These are phyloP conservation scores for Thalassiosira allenii DNA, from an alignment of 352 stramenopile genomes.

Conservation along the genomic window DNA sequence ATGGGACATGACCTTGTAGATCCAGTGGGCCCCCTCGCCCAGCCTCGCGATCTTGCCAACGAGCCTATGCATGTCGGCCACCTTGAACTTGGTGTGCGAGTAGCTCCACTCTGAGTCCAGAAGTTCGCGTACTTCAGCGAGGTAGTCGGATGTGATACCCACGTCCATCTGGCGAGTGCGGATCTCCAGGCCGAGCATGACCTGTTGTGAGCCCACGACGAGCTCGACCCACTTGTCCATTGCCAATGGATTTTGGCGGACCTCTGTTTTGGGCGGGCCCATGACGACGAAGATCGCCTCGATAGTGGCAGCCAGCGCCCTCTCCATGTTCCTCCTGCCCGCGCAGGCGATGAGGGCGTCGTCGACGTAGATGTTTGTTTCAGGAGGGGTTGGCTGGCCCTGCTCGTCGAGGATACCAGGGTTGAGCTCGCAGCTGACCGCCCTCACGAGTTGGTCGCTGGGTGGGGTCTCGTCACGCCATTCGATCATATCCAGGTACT, in stretches of 20 bases:
- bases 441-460: background rate
- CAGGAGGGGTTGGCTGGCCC: background rate
- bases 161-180: slow-evolving; percentile 17
- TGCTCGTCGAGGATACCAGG: background rate
- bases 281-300: slow-evolving; percentile 53
- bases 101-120: background rate
- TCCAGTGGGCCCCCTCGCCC: slow-evolving; percentile 1
- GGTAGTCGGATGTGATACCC: slow-evolving; percentile 23
- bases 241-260: slow-evolving; percentile 22
- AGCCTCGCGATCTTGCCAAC: slow-evolving; percentile 12
- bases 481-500: slow-evolving; percentile 22
- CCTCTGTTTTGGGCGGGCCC: background rate
- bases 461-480: background rate
- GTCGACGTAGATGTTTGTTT: slow-evolving; percentile 27
- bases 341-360: slow-evolving; percentile 16
- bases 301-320: slow-evolving; percentile 5
- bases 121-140: background rate
- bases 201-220: background rate
- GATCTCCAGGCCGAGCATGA: slow-evolving; percentile 17
- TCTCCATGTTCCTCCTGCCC: background rate
- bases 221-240: slow-evolving; percentile 42
- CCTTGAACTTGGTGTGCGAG: background rate
- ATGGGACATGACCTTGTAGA: slow-evolving; percentile 30
- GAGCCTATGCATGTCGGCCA: background rate
- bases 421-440: background rate